Conservation (phyloP, 176 grass and related monocot genomes). For the Areca catechu region DNA sequence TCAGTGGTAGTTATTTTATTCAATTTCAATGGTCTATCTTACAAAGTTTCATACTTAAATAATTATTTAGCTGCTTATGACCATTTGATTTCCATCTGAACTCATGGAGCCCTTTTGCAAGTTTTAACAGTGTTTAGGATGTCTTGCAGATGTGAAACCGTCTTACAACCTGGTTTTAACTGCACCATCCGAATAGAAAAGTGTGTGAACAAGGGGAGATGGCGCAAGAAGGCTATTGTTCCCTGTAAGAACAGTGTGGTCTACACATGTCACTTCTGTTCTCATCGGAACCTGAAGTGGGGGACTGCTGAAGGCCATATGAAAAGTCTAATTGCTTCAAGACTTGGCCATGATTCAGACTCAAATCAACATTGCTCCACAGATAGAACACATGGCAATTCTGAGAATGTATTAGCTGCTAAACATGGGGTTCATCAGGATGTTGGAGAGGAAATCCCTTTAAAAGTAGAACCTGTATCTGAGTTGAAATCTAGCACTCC, state of each 20-base stretch:
- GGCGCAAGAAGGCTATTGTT: not conserved
- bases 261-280: conserved; percentile 63
- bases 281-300: conserved; percentile 47
- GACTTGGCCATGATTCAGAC: conserved; percentile 11
- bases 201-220: conserved; percentile 33
- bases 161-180: conserved; percentile 72
- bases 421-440: conserved; percentile 1
- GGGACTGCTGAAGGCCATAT: conserved; percentile 51
- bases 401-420: not conserved
- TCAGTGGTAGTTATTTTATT: too few relatives aligned
- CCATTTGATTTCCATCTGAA: too few relatives aligned
- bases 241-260: conserved; percentile 39
- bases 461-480: conserved; percentile 1
- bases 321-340: conserved; percentile 45
- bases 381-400: conserved; percentile 8
- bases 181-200: conserved; percentile 66
- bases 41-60: too few relatives aligned
- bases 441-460: conserved; percentile 8
- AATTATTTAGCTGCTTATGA: too few relatives aligned
- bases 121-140: too few relatives aligned
- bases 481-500: conserved; percentile 20
- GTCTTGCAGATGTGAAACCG: conserved; percentile 61
- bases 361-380: not conserved
- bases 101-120: too few relatives aligned
- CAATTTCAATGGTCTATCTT: too few relatives aligned